Evolutionary conservation across 352 stramenopile genomes (phyloP).

Genomic region (Globisporangium alternatum): DNA sequence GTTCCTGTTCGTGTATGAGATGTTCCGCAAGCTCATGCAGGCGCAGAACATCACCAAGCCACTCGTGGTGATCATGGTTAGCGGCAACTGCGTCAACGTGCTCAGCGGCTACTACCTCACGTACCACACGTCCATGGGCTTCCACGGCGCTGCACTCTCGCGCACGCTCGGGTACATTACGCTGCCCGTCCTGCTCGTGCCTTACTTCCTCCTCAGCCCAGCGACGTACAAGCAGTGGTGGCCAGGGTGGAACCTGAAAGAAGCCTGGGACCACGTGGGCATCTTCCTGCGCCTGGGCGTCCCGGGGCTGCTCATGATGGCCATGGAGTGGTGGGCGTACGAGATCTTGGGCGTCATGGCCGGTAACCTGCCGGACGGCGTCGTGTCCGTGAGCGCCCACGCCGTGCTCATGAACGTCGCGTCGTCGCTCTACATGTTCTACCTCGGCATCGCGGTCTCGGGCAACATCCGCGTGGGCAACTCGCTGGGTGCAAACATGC

Average conservation of each 20-base stretch:
- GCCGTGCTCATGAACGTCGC: constrained; percentile 69
- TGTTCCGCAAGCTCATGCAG: constrained; percentile 67
- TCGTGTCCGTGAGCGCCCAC: constrained; percentile 70
- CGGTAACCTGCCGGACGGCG: constrained; percentile 49
- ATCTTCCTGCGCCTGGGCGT: constrained; percentile 66
- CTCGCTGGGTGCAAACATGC: constrained; percentile 59
- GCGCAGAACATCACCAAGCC: constrained; percentile 66
- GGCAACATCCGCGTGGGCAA: constrained; percentile 77
- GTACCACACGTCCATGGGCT: constrained; percentile 68
- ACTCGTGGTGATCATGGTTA: constrained; percentile 48
- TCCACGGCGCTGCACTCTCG: constrained; percentile 66
- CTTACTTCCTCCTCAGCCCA: constrained; percentile 46
- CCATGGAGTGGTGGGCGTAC: constrained; percentile 79
- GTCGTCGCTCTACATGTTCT: constrained; percentile 74
- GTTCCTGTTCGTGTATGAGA: constrained; percentile 59
- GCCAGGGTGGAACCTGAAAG: constrained; percentile 55
- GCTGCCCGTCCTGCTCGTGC: constrained; percentile 44
- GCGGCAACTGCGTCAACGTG: constrained; percentile 62
- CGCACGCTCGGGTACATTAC: constrained; percentile 50
- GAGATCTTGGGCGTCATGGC: constrained; percentile 72
- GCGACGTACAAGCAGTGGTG: constrained; percentile 52
- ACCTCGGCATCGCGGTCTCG: constrained; percentile 56
- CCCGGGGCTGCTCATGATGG: constrained; percentile 57
- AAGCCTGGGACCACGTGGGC: constrained; percentile 39
- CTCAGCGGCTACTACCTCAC: constrained; percentile 62